Percentiles rank a stretch among this genome's conserved stretches.
These are phyloP conservation scores for Pichia sp. DNA, from an alignment of 1,139 yeast species.

Conservation along the genomic window DNA sequence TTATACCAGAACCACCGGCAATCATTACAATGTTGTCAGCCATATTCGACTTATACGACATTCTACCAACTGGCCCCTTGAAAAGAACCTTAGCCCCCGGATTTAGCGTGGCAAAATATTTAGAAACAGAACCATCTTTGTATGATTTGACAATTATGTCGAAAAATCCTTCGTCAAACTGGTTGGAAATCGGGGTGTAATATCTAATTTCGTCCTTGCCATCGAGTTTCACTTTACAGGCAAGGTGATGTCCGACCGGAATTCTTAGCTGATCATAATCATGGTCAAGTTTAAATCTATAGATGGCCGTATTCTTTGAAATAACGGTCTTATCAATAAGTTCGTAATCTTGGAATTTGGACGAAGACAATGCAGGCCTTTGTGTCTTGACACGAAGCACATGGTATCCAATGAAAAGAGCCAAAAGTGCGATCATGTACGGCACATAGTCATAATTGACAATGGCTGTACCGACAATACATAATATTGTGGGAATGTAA, in stretches of 20 bases:
- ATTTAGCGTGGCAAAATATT: slow-evolving; percentile 54
- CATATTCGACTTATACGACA: slow-evolving; percentile 53
- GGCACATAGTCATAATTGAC: slow-evolving; percentile 50
- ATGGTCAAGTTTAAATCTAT: slow-evolving; percentile 60
- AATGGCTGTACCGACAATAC: slow-evolving; percentile 58
- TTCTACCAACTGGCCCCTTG: slow-evolving; percentile 75
- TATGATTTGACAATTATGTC: slow-evolving; percentile 74
- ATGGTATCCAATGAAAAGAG: slow-evolving; percentile 44
- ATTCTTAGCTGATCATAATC: slow-evolving; percentile 58
- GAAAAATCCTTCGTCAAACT: slow-evolving; percentile 65
- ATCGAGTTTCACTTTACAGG: slow-evolving; percentile 48
- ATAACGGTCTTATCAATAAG: slow-evolving; percentile 67
- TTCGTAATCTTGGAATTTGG: slow-evolving; percentile 62
- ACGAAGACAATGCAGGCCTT: slow-evolving; percentile 45
- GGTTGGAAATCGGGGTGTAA: slow-evolving; percentile 71
- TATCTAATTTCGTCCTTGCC: slow-evolving; percentile 63
- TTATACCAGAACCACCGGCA: slow-evolving; percentile 83
- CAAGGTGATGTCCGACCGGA: slow-evolving; percentile 73
- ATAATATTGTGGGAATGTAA: slow-evolving; percentile 59
- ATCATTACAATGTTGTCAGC: slow-evolving; percentile 60
- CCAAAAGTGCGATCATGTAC: slow-evolving; percentile 45
- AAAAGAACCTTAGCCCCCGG: slow-evolving; percentile 66
- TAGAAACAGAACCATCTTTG: slow-evolving; percentile 63
- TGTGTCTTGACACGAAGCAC: slow-evolving; percentile 41
- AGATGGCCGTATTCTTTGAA: slow-evolving; percentile 65